Evolutionary conservation across 352 stramenopile species (phyloP), one percentile per base, ranked within the genome.

Genomic region (Elongisporangium prolatum): DNA sequence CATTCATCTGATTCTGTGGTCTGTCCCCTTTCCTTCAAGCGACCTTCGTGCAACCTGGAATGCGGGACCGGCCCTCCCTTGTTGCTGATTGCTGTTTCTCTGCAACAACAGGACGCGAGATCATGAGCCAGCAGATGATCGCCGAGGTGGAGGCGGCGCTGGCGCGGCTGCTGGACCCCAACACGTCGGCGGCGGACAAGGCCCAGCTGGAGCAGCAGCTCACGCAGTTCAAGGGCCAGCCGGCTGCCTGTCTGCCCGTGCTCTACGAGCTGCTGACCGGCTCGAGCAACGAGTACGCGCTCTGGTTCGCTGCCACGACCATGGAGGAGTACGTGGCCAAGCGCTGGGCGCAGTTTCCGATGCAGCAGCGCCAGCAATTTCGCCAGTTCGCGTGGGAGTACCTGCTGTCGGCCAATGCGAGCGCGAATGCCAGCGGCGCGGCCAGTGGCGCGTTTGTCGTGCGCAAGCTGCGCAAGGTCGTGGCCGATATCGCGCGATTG

Each of bases 241-340:
- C 75, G 21, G 40, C 62, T 9, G 72, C 66, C 16, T 89, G 80
- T 59, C 61, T 92, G n/a, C 78, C 77, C 34, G 75, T 92, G 54
- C 54, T 92, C 1, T 86, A 81, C 59, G 69, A 84, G 66, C 61
- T 92, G 14, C 60, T 92, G 40, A 53, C 57, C 37, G 73, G 76
- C 14, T 89, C 77, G 11, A 75, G 65, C 59, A 88, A 79, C 64
- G 77, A 90, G 70, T 90, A 89, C 61, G 68, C 77, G 64, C 79
- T 92, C 47, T 92, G 82, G 82, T 92, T 92, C 54, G 82, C 82
- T 5, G 65, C 71, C 18, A 88, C 75, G 9, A 82, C 82, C 34
- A 57, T 92, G 21, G 82, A 92, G 44, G 82, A 92, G 66, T 90
- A 90, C 64, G 76, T 92, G 2, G 76, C 78, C 24, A 77, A 67